Evolutionary conservation across 164 flowering plant genomes (phyloP), one percentile per base, ranked within the genome.

Genomic region (Aristolochia contorta): DNA sequence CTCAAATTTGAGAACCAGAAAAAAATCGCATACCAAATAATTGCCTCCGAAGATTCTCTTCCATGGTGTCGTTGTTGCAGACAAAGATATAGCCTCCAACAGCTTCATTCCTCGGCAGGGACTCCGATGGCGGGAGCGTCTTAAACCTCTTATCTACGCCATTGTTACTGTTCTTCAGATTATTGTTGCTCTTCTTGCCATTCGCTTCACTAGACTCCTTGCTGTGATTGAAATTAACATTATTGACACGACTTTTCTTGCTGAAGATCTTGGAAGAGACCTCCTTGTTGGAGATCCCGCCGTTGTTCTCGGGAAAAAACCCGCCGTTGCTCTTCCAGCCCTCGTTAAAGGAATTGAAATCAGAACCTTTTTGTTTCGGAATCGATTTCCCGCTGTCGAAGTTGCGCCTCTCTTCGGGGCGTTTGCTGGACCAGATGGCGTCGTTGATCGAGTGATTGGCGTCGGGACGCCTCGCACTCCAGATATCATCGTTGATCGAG

Each of bases 51-150:
- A 92, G 83, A 62, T 92, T 89, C 78, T 92, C 98, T 20, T 78
- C 76, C 98, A 92, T 92, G 62, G 98, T 92, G 60, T 92, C 96
- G 52, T 92, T 92, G 79, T 92, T 92, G 81, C 98, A 92, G 63
- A 92, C 96, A 57, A 92, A 92, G 57, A 92, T 92, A 62, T 92
- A 92, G 0, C 98, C 98, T 27, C 98, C 98, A 60, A 92, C 65
- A 0, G 85, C 74, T 68, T 92, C 96, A 49, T 83, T 78, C 55
- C 96, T 80, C 6, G 98, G 96, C 57, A 92, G 69, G 58, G 96
- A 67, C 65, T 92, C 98, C 0, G 96, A 71, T 6, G 96, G 78
- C 23, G 98, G 96, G 52, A 92, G 85, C 10, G 98, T 84, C 83
- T 89, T 93, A 66, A 89, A 89, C 71, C 89, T 84, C 91, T 89